Conservation (phyloP, 2,329 filamentous ascomycete genomes). For the Nigrospora oryzae region DNA sequence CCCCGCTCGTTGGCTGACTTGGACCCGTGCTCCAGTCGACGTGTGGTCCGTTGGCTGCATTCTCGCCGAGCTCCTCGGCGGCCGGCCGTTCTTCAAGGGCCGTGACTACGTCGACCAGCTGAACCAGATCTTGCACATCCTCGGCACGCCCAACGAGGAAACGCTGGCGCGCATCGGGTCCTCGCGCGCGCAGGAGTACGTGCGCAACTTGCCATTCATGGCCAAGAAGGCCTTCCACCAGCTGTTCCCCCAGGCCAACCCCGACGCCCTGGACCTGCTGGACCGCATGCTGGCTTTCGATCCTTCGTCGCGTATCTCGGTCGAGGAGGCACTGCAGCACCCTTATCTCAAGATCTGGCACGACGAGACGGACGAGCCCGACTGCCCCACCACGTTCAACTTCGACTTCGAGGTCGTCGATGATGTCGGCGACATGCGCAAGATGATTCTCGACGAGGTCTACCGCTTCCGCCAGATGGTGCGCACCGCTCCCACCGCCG, state of each 20-base stretch:
- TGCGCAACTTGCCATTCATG: constrained; percentile 92
- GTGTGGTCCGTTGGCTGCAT: constrained; percentile 99
- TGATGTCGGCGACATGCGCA: constrained; percentile 88
- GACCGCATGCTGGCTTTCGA: constrained; percentile 98
- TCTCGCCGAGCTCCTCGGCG: constrained; percentile 88
- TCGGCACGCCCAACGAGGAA: constrained; percentile 93
- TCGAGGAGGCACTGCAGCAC: constrained; percentile 93
- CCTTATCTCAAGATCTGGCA: constrained; percentile 98
- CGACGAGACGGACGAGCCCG: constrained; percentile 90
- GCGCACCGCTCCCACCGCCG: constrained; percentile 37
- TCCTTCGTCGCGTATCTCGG: constrained; percentile 83
- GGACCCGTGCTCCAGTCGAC: constrained; percentile 58
- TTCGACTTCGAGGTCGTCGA: constrained; percentile 98
- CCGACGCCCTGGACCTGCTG: constrained; percentile 87
- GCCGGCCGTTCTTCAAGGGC: constrained; percentile 97
- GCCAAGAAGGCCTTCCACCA: constrained; percentile 82
- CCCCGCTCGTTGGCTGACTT: not conserved
- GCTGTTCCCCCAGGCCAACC: constrained; percentile 91
- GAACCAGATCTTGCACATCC: constrained; percentile 97
- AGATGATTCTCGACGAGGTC: constrained; percentile 96
- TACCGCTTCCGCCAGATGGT: constrained; percentile 66
- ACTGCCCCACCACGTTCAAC: constrained; percentile 90
- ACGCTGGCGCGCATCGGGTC: constrained; percentile 91
- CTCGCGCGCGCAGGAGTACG: constrained; percentile 93
- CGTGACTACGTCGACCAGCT: constrained; percentile 98